Evolutionary conservation across 306 rosid genomes (phyloP).

Genomic region (Pueraria montana): DNA sequence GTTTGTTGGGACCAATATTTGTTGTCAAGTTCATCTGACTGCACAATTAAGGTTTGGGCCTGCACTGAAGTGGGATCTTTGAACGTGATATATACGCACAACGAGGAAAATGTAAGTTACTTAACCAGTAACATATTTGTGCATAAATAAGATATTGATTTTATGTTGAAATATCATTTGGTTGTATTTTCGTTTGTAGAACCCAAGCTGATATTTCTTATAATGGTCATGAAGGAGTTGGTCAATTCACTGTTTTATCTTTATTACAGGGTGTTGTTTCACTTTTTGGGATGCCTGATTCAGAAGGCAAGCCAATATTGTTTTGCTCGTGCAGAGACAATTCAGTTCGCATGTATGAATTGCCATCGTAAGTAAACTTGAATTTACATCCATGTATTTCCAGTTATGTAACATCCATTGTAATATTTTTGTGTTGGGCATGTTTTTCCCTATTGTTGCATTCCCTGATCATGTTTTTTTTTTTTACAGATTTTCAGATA

Average conservation of each 20-base stretch:
- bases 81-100: constrained; percentile 49
- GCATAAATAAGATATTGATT: neutral
- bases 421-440: neutral
- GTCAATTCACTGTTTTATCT: neutral
- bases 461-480: neutral
- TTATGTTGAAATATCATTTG: neutral
- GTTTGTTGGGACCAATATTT: constrained; percentile 53
- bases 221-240: constrained; percentile 16
- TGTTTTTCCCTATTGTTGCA: neutral
- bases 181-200: neutral
- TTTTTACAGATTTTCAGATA: constrained; percentile 50
- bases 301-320: constrained; percentile 48
- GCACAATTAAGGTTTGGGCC: constrained; percentile 55
- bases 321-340: constrained; percentile 56
- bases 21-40: constrained; percentile 49
- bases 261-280: constrained; percentile 51
- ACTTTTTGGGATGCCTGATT: constrained; percentile 50
- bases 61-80: constrained; percentile 30
- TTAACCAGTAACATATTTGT: neutral
- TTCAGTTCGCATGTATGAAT: constrained; percentile 56
- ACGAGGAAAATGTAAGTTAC: constrained; percentile 56
- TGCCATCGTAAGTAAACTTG: constrained; percentile 61
- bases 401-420: neutral
- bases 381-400: neutral
- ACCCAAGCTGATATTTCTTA: neutral